phyloP scores from a whole-genome alignment of 352 stramenopile species.

The Globisporangium takayamanum region DNA sequence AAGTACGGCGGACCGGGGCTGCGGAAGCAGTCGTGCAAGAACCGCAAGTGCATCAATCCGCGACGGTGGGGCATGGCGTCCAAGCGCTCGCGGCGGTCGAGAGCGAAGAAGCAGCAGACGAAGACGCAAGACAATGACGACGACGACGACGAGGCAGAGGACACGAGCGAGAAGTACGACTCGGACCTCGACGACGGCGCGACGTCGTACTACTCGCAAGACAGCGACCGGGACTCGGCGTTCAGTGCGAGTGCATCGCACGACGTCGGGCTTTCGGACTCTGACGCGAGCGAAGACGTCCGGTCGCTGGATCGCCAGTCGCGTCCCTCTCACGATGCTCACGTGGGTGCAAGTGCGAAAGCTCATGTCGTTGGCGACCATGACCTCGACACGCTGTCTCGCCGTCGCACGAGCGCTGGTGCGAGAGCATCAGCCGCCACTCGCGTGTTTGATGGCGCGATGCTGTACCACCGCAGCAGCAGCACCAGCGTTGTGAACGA shows the following conservation, averaged over 20 bases:
- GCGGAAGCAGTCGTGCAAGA: slow-evolving; percentile 86
- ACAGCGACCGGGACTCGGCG: slow-evolving; percentile 49
- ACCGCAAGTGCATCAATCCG: slow-evolving; percentile 75
- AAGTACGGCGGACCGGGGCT: slow-evolving; percentile 83
- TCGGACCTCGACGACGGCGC: slow-evolving; percentile 22
- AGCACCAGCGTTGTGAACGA: slow-evolving; percentile 8
- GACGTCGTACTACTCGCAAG: slow-evolving; percentile 41
- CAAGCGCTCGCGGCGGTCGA: slow-evolving; percentile 36
- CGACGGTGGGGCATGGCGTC: slow-evolving; percentile 45
- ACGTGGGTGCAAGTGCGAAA: slow-evolving; percentile 37
- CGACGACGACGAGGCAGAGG: neutral
- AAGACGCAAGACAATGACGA: slow-evolving; percentile 8
- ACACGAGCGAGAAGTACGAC: neutral
- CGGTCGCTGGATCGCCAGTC: slow-evolving; percentile 24
- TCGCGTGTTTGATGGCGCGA: slow-evolving; percentile 18
- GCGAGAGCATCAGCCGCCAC: too few relatives aligned
- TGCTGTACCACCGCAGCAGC: slow-evolving; percentile 12
- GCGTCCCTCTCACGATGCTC: slow-evolving; percentile 16
- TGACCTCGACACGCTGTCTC: neutral
- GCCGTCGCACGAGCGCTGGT: neutral
- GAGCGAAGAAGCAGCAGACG: slow-evolving; percentile 6
- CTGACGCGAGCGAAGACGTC: slow-evolving; percentile 22
- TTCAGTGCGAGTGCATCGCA: slow-evolving; percentile 14
- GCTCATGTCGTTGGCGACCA: slow-evolving; percentile 48
- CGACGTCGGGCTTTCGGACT: slow-evolving; percentile 19